Conservation (phyloP, 352 stramenopile genomes). For the Globisporangium spiculum region DNA sequence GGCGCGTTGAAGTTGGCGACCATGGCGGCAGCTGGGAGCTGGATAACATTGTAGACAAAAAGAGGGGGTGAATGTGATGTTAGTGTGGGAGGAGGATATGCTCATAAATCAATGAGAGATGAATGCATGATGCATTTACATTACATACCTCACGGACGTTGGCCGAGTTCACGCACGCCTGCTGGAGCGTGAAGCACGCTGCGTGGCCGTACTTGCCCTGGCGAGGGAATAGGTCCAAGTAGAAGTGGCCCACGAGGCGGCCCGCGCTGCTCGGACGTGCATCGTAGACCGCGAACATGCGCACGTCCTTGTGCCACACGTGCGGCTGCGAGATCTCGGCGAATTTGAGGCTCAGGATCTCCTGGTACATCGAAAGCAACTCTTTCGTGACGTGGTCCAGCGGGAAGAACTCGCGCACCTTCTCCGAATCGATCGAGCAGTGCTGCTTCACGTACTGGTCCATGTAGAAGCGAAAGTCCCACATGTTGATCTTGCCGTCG, state of each 20-base stretch:
- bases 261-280: constrained; percentile 46
- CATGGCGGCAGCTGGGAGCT: constrained; percentile 80
- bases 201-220: constrained; percentile 87
- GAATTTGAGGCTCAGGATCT: constrained; percentile 86
- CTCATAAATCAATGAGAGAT: not conserved
- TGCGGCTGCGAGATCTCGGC: constrained; percentile 73
- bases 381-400: constrained; percentile 83
- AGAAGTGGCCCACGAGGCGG: constrained; percentile 82
- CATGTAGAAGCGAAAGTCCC: constrained; percentile 90
- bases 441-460: constrained; percentile 85
- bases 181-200: constrained; percentile 88
- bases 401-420: constrained; percentile 88
- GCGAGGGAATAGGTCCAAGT: constrained; percentile 86
- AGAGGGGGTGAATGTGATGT: not conserved
- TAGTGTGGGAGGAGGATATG: not conserved
- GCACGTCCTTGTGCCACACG: constrained; percentile 88
- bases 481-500: constrained; percentile 89
- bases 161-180: constrained; percentile 66
- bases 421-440: constrained; percentile 85
- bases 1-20: constrained; percentile 88
- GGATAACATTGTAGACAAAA: not conserved
- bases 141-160: constrained; percentile 36
- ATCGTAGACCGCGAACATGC: constrained; percentile 85
- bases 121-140: constrained; percentile 14
- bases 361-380: constrained; percentile 86